Evolutionary conservation across 768 basidiomycete species (phyloP).

Genomic region (Lentinula edodes): DNA sequence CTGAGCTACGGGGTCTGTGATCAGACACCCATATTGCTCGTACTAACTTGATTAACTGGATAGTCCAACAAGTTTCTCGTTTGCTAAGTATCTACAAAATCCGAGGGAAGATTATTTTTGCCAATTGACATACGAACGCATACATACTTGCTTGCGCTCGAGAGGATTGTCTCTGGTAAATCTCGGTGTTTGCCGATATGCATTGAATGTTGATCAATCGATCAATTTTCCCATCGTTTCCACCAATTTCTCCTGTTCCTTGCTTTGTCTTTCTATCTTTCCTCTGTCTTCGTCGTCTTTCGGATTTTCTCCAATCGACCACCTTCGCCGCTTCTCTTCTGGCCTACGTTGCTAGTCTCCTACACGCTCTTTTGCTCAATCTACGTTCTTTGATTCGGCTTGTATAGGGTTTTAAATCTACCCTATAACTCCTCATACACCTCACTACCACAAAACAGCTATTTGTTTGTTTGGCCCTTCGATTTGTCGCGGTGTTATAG

Average conservation of each 20-base stretch:
- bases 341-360: neutral
- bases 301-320: neutral
- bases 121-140: too few species aligned
- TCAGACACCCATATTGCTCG: too few species aligned
- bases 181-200: neutral
- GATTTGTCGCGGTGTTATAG: neutral
- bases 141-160: too few species aligned
- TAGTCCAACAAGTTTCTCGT: too few species aligned
- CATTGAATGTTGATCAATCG: neutral
- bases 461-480: neutral
- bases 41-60: too few species aligned
- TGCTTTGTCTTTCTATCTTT: neutral
- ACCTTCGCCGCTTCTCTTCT: neutral
- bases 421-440: neutral
- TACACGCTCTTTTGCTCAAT: slow-evolving; percentile 4
- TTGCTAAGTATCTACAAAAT: too few species aligned
- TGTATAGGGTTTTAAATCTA: neutral
- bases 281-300: neutral
- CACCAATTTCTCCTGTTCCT: neutral
- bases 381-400: slow-evolving; percentile 5
- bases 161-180: too few species aligned
- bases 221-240: neutral
- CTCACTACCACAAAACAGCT: neutral
- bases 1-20: neutral
- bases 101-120: too few species aligned